Conservation (phyloP, 2,329 filamentous ascomycete genomes). For the Thelonectria rubi region DNA sequence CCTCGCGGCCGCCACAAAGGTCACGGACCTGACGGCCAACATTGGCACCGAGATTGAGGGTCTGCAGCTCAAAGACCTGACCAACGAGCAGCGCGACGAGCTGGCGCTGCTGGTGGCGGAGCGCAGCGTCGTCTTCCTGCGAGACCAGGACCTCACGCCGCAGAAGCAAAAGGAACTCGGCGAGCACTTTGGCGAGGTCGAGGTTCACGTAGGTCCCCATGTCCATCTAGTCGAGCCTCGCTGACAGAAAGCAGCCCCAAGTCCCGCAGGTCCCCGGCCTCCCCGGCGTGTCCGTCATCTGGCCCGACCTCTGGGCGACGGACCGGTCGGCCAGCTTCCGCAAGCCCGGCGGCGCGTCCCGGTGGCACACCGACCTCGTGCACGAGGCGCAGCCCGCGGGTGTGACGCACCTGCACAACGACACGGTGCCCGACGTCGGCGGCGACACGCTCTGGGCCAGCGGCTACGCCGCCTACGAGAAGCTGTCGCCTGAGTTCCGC, state of each 20-base stretch:
- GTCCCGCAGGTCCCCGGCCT: constrained; percentile 75
- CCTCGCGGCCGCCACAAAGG: constrained; percentile 68
- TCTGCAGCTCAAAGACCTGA: constrained; percentile 69
- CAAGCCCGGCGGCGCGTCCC: constrained; percentile 71
- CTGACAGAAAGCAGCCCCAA: constrained; percentile 63
- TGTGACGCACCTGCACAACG: constrained; percentile 75
- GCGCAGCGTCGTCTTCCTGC: constrained; percentile 72
- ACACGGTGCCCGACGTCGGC: constrained; percentile 70
- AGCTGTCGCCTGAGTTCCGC: constrained; percentile 75
- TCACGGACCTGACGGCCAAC: constrained; percentile 68
- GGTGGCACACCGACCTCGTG: constrained; percentile 77
- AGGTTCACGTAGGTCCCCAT: constrained; percentile 66
- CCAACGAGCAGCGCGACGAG: constrained; percentile 67
- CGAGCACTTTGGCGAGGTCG: constrained; percentile 70
- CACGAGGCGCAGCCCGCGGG: constrained; percentile 76
- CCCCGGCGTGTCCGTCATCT: constrained; percentile 71
- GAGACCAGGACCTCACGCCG: constrained; percentile 69
- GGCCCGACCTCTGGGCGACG: constrained; percentile 73
- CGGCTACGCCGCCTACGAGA: constrained; percentile 77
- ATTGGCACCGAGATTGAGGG: constrained; percentile 73
- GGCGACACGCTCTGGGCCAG: constrained; percentile 79
- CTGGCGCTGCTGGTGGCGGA: constrained; percentile 70
- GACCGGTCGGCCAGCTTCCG: constrained; percentile 70
- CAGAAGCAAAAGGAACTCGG: constrained; percentile 72
- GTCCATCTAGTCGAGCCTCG: too few relatives aligned